Percentiles rank a stretch among this genome's conserved stretches.
Evolutionary conservation across 495 filamentous ascomycete genomes (phyloP).

Genomic region (Xylaria cubensis): DNA sequence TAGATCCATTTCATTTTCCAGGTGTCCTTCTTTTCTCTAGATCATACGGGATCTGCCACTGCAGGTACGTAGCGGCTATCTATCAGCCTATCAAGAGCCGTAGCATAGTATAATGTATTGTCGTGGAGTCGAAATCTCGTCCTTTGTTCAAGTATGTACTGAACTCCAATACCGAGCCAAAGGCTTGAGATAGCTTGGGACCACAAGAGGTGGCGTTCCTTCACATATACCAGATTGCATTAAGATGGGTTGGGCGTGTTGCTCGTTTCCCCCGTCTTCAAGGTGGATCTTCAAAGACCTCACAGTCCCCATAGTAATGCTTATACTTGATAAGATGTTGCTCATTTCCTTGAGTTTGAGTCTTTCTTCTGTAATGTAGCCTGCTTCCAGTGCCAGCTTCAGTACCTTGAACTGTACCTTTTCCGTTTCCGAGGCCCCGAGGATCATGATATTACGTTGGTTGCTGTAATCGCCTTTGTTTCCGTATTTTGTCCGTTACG

Average conservation of each 20-base stretch:
- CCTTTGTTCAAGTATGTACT: neutral
- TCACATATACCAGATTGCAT: no score
- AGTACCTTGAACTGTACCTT: neutral
- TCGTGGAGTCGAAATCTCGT: neutral
- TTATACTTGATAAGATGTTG: neutral
- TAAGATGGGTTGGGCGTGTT: neutral
- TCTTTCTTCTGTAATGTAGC: neutral
- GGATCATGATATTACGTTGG: neutral
- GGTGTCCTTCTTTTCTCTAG: neutral
- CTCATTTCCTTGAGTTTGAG: neutral
- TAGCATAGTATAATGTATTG: neutral
- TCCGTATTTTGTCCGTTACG: neutral
- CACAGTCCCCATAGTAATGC: neutral
- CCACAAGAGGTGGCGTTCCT: no score
- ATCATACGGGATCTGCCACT: neutral
- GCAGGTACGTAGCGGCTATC: neutral
- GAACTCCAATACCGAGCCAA: neutral
- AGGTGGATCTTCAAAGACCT: neutral
- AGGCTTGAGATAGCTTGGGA: neutral
- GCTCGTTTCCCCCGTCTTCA: neutral
- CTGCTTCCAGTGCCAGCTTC: neutral
- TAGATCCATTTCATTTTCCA: neutral
- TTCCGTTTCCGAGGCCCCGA: neutral
- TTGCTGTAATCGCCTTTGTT: neutral
- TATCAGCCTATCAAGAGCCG: neutral